Evolutionary conservation across 371 early-diverging fungal genomes (phyloP).

Genomic region (Thermomucor indicae-seudaticae): DNA sequence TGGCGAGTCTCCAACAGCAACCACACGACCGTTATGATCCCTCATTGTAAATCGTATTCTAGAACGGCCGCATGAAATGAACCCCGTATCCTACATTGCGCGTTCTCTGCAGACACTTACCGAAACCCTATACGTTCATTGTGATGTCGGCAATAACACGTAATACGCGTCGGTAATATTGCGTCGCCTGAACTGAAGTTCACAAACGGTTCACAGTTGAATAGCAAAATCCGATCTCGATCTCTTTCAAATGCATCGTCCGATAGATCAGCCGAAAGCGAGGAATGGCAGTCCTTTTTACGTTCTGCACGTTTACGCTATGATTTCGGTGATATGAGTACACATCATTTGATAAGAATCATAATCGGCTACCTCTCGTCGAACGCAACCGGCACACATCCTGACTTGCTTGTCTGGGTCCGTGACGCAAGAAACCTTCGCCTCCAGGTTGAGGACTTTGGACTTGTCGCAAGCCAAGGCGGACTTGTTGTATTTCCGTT

Average conservation of each 20-base stretch:
- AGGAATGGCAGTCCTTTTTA: conserved; percentile 30
- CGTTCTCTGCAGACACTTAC: too few relatives aligned
- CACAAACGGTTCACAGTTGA: conserved; percentile 79
- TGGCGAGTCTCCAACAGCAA: conserved; percentile 80
- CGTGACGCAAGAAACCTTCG: conserved; percentile 78
- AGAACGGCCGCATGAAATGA: neutral
- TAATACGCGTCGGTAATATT: conserved; percentile 84
- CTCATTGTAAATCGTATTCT: conserved; percentile 67
- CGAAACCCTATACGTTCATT: conserved; percentile 85
- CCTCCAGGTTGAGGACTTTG: conserved; percentile 62
- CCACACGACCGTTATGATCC: conserved; percentile 53
- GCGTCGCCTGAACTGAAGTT: conserved; percentile 83
- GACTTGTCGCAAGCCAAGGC: conserved; percentile 20
- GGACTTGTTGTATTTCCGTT: conserved; percentile 10
- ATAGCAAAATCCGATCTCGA: conserved; percentile 61
- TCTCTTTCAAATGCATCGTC: conserved; percentile 28
- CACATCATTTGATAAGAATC: neutral
- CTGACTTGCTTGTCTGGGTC: conserved; percentile 67
- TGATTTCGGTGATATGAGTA: neutral
- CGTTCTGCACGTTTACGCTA: conserved; percentile 49
- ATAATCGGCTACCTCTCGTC: conserved; percentile 65
- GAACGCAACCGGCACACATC: conserved; percentile 81
- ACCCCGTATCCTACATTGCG: too few relatives aligned
- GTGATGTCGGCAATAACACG: conserved; percentile 95
- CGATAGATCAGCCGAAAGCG: neutral